phyloP scores from a whole-genome alignment of 2,329 filamentous ascomycete genomes.

The Huntiella moniliformis region DNA sequence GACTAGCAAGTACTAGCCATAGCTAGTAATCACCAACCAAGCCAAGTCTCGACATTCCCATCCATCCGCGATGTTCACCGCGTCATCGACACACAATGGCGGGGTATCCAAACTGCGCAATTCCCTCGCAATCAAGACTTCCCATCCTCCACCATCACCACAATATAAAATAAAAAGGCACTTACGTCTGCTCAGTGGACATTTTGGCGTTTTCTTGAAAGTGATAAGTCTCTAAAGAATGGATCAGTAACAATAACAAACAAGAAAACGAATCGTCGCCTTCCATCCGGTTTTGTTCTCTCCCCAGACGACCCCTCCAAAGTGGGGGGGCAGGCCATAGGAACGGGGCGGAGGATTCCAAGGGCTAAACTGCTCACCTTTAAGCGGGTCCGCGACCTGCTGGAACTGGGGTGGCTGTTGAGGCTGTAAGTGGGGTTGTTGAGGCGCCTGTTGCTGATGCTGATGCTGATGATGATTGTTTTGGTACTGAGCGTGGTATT shows the following conservation, averaged over 20 bases:
- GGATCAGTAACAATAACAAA: constrained; percentile 6
- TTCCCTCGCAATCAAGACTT: too few relatives aligned
- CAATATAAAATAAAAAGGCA: constrained; percentile 13
- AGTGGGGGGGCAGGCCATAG: not conserved
- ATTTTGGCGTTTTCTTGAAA: constrained; percentile 15
- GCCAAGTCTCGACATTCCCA: too few relatives aligned
- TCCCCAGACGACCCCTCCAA: too few relatives aligned
- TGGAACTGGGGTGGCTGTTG: constrained; percentile 5
- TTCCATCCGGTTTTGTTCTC: constrained; percentile 7
- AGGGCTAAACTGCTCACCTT: constrained; percentile 11
- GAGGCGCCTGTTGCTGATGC: constrained; percentile 9
- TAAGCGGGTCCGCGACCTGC: constrained; percentile 2
- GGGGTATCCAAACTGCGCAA: too few relatives aligned
- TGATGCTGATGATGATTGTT: not conserved
- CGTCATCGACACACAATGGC: too few relatives aligned
- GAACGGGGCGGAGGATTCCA: constrained; percentile 9
- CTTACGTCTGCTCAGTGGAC: constrained; percentile 52
- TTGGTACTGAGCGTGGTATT: not conserved
- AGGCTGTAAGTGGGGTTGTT: constrained; percentile 6
- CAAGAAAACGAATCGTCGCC: constrained; percentile 4
- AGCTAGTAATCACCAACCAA: too few relatives aligned
- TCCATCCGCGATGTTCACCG: too few relatives aligned
- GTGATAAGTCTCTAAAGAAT: constrained; percentile 4
- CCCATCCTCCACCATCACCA: too few relatives aligned
- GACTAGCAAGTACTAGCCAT: too few relatives aligned